Percentiles rank a stretch among this genome's conserved stretches.
phyloP scores from a whole-genome alignment of 495 filamentous ascomycete species.

The Venustampulla echinocandica region DNA sequence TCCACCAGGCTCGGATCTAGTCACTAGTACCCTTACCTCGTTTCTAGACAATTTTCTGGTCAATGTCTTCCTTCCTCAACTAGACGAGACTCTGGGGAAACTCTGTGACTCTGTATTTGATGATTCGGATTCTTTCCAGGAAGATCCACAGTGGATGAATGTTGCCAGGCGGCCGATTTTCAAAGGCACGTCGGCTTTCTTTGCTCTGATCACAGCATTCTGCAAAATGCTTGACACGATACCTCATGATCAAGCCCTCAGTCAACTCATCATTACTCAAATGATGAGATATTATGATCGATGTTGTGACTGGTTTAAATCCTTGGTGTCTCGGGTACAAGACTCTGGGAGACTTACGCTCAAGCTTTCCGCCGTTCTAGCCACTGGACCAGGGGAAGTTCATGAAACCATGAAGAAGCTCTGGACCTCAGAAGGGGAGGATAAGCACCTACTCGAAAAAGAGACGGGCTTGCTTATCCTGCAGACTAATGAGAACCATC shows the following conservation, averaged over 20 bases:
- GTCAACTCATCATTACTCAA: conserved; percentile 78
- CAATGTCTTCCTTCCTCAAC: conserved; percentile 93
- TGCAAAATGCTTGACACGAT: conserved; percentile 92
- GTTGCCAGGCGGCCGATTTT: conserved; percentile 79
- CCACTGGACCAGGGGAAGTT: conserved; percentile 55
- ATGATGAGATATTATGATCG: conserved; percentile 86
- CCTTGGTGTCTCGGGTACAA: conserved; percentile 49
- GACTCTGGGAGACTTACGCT: conserved; percentile 55
- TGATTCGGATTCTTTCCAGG: conserved; percentile 77
- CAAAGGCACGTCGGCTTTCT: conserved; percentile 85
- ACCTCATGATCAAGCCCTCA: conserved; percentile 94
- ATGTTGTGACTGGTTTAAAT: conserved; percentile 84
- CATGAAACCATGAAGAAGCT: conserved; percentile 55
- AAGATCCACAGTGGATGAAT: conserved; percentile 72
- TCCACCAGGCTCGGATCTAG: conserved; percentile 72
- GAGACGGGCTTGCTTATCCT: conserved; percentile 61
- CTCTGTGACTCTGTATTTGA: conserved; percentile 74
- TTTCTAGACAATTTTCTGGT: conserved; percentile 98
- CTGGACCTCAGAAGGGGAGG: conserved; percentile 42
- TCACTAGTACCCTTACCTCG: conserved; percentile 77
- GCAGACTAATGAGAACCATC: conserved; percentile 50
- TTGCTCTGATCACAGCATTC: conserved; percentile 75
- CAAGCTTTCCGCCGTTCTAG: conserved; percentile 65
- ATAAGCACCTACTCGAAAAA: conserved; percentile 43
- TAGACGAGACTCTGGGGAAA: conserved; percentile 91